Percentiles rank a stretch among this genome's conserved stretches.
Evolutionary conservation across 1,284 basidiomycete genomes (phyloP).

Genomic region (Cryptococcus floricola): DNA sequence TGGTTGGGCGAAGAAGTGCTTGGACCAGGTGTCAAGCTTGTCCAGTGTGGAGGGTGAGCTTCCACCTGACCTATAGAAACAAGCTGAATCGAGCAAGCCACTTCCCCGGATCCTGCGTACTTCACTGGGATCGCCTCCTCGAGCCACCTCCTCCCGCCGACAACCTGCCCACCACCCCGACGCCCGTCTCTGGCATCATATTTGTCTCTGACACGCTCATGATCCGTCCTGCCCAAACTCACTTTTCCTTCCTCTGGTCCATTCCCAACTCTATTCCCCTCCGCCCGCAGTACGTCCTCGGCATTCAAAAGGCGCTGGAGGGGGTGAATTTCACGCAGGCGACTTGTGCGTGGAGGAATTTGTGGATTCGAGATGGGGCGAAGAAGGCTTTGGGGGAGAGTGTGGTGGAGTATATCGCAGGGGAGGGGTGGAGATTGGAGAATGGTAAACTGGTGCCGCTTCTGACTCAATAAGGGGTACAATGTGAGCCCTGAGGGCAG

Average conservation of each 20-base stretch:
- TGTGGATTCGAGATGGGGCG: conserved; percentile 38
- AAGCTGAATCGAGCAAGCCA: conserved; percentile 24
- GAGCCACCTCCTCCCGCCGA: conserved; percentile 30
- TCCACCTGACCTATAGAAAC: not conserved
- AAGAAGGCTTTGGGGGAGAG: conserved; percentile 32
- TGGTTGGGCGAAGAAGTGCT: conserved; percentile 28
- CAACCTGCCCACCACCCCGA: conserved; percentile 24
- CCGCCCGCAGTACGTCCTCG: conserved; percentile 29
- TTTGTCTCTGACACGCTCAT: conserved; percentile 45
- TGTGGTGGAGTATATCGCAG: conserved; percentile 27
- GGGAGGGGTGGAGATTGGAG: conserved; percentile 36
- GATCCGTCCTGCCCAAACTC: conserved; percentile 41
- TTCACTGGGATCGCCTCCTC: conserved; percentile 43
- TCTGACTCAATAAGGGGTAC: not conserved
- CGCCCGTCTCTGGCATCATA: conserved; percentile 34
- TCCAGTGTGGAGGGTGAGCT: conserved; percentile 48
- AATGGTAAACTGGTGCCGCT: conserved; percentile 11
- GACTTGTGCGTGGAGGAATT: conserved; percentile 40
- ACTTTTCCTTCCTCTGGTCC: conserved; percentile 47
- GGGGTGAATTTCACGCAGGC: conserved; percentile 34
- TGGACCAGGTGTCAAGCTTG: conserved; percentile 28
- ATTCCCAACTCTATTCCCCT: conserved; percentile 48
- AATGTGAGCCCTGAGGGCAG: conserved; percentile 7
- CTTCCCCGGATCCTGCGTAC: conserved; percentile 44
- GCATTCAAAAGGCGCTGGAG: conserved; percentile 23